Evolutionary conservation across 139 green algal species (phyloP), one percentile per base, ranked within the genome.

Genomic region (Chlamydomonas eustigma): DNA sequence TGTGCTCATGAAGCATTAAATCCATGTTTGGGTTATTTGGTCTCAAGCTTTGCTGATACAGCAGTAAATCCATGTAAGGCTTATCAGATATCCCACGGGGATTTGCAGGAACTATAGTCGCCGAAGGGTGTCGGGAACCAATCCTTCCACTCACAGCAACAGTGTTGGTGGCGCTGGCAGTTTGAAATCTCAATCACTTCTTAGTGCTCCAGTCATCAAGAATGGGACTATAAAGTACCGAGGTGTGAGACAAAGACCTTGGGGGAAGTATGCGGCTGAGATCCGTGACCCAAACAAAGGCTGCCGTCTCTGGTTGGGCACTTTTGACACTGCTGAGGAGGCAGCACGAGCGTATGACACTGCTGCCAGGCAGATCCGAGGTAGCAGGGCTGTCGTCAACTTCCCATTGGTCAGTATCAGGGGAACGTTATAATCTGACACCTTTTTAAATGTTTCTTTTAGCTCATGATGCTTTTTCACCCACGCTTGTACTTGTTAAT

Each of bases 241-340:
- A 6, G 91, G 91, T 2, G 92, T 96, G 33, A 73, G 92, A 3
- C 92, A 94, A 76, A 80, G 92, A 18, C 92, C 90, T 0, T 97
- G 92, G 92, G 92, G 92, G 72, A 97, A 95, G 80, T 94, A 87
- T 69, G 76, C 76, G n/a, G 73, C 80, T 36, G 73, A 78, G 68
- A 78, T 81, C 35, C 39, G 65, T 51, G 81, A 79, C 64, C 68
- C 67, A n/a, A 44, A 65, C 50, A 32, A 51, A 58, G 87, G 88
- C 32, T 84, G 80, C 39, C 80, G 91, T 6, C 72, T 92, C 75
- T 97, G 92, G 92, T 85, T 97, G 71, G 92, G 92, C 52, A 97
- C 91, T 3, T 97, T 93, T 83, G 91, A 97, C 73, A 91, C 87
- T 2, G 88, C 91, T 6, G 85, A 93, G 83, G 91, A 94, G 81